These are phyloP conservation scores for Nemophila menziesii DNA, from an alignment of 257 asterid genomes.

Conservation along the genomic window DNA sequence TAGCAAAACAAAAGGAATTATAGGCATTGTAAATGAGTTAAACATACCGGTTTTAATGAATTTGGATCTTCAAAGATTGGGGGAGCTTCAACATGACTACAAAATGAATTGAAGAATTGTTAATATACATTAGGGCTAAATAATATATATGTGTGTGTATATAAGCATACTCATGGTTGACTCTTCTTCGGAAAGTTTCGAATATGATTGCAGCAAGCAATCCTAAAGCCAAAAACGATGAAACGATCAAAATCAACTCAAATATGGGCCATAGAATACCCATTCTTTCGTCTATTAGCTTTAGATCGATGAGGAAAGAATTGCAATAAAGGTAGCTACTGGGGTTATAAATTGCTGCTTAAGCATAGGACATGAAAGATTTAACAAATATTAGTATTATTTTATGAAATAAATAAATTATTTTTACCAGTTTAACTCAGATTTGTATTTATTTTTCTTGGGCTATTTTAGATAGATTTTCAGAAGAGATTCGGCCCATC, in stretches of 20 bases:
- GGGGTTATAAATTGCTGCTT: not conserved
- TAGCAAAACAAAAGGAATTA: not conserved
- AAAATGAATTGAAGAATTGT: slow-evolving; percentile 1
- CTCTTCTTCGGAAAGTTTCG: slow-evolving; percentile 49
- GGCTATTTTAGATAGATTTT: no score
- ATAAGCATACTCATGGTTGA: slow-evolving; percentile 42
- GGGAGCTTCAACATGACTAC: slow-evolving; percentile 66
- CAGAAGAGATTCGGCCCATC: no score
- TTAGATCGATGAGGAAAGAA: slow-evolving; percentile 3
- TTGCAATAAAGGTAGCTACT: not conserved
- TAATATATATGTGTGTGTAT: not conserved
- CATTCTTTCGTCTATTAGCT: slow-evolving; percentile 11
- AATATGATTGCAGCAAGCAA: slow-evolving; percentile 36
- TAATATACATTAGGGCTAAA: not conserved
- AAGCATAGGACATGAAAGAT: no score
- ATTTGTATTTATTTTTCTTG: no score
- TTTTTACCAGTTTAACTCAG: no score
- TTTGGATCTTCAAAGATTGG: slow-evolving; percentile 84
- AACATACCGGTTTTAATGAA: slow-evolving; percentile 55
- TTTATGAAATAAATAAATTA: no score
- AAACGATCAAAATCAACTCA: slow-evolving; percentile 37
- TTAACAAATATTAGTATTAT: no score
- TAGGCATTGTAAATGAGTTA: not conserved
- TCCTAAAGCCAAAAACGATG: slow-evolving; percentile 33
- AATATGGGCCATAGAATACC: slow-evolving; percentile 37